phyloP scores from a whole-genome alignment of 31 red algal genomes.

The Endocladia muricata region DNA sequence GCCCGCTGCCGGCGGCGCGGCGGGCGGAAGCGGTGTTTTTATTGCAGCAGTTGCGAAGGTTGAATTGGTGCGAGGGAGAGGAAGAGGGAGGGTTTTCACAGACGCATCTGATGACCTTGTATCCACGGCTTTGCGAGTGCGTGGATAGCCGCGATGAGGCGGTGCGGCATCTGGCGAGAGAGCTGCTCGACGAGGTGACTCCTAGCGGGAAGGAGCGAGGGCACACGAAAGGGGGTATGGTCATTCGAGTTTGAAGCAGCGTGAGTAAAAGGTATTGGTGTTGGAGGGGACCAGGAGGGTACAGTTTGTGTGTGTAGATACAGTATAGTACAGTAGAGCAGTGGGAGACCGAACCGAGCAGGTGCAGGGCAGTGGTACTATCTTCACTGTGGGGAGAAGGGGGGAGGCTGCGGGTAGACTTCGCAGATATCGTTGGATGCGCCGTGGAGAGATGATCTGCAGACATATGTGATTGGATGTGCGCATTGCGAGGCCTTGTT shows the following conservation, averaged over 20 bases:
- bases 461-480: no score
- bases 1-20: conserved; percentile 50
- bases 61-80: conserved; percentile 14
- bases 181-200: conserved; percentile 43
- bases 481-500: no score
- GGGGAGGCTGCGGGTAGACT: no score
- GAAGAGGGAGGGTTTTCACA: neutral
- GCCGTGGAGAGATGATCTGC: no score
- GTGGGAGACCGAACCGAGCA: no score
- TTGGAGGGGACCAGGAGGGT: no score
- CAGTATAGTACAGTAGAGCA: no score
- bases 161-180: conserved; percentile 43
- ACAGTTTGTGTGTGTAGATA: no score
- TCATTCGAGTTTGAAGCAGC: neutral
- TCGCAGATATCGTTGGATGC: no score
- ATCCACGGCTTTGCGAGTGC: conserved; percentile 59
- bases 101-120: conserved; percentile 21
- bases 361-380: no score
- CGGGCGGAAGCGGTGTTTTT: conserved; percentile 69
- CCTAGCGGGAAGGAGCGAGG: neutral
- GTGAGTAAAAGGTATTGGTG: no score
- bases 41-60: conserved; percentile 38
- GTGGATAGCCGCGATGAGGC: conserved; percentile 68
- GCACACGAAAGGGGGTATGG: neutral
- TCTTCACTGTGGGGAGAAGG: no score